Conservation (phyloP, 1,284 basidiomycete genomes). For the Neotropicomus parvogracilis region DNA sequence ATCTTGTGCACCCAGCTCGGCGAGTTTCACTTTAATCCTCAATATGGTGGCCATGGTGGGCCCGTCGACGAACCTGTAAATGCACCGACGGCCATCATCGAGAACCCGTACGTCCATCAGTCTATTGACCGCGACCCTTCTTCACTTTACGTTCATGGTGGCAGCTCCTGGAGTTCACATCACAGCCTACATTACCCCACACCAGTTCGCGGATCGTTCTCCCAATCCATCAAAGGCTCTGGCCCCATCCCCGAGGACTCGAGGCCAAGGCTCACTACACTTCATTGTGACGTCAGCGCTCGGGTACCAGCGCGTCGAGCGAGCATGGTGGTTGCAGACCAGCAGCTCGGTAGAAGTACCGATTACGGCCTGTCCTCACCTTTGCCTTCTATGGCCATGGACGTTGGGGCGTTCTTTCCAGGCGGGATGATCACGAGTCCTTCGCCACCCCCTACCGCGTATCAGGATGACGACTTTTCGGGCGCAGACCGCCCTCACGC, state of each 20-base stretch:
- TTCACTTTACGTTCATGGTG: conserved; percentile 25
- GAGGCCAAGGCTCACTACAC: conserved; percentile 20
- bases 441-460: conserved; percentile 24
- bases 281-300: conserved; percentile 26
- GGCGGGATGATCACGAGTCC: conserved; percentile 20
- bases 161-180: conserved; percentile 27
- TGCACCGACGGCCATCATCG: conserved; percentile 27
- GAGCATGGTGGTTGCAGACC: conserved; percentile 19
- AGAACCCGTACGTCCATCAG: conserved; percentile 25
- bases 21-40: conserved; percentile 27
- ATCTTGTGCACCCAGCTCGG: conserved; percentile 23
- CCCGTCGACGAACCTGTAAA: conserved; percentile 23
- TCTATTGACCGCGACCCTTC: conserved; percentile 7
- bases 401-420: conserved; percentile 16
- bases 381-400: conserved; percentile 17
- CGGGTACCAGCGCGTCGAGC: conserved; percentile 15
- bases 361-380: conserved; percentile 15
- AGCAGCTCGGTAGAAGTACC: conserved; percentile 8
- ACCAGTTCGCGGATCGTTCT: conserved; percentile 21
- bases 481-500: conserved; percentile 15
- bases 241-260: conserved; percentile 26
- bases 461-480: conserved; percentile 25
- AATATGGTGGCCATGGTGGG: conserved; percentile 11
- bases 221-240: conserved; percentile 14
- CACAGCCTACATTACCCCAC: conserved; percentile 26